These are phyloP conservation scores for Aegilops longissima DNA, from an alignment of 176 grass and related monocot genomes.

Conservation along the genomic window DNA sequence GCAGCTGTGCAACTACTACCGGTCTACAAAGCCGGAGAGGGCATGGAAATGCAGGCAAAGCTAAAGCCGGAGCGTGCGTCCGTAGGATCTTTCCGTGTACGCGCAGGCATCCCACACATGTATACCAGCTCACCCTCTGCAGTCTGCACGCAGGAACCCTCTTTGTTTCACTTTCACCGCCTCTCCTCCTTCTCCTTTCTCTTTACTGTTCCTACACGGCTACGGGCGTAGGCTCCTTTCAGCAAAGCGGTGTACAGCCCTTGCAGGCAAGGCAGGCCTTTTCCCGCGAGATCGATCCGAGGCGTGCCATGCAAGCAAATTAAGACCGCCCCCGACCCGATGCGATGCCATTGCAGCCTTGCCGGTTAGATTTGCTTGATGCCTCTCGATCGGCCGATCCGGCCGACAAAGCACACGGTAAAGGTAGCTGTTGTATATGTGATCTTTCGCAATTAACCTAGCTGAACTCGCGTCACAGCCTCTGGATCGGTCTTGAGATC, in stretches of 20 bases:
- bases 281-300: conserved; percentile 38
- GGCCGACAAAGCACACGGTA: not conserved
- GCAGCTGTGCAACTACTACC: too few species aligned
- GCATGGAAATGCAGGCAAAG: too few species aligned
- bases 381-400: not conserved
- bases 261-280: not conserved
- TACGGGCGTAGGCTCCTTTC: conserved; percentile 19
- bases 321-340: not conserved
- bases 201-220: conserved; percentile 35
- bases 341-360: not conserved
- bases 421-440: not conserved
- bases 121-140: conserved; percentile 7
- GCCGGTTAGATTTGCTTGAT: not conserved
- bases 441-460: not conserved
- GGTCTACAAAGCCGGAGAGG: too few species aligned
- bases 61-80: too few species aligned
- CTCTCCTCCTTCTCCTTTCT: not conserved
- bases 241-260: conserved; percentile 12
- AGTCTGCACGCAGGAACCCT: not conserved
- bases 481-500: not conserved
- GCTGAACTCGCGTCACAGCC: not conserved
- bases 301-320: conserved; percentile 38
- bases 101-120: not conserved
- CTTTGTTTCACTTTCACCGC: conserved; percentile 30
- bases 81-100: not conserved